A percentile compares a stretch with the other conserved stretches of the same genome.
phyloP scores from a whole-genome alignment of 1,284 basidiomycete genomes.

The Wolfiporia cocos region DNA sequence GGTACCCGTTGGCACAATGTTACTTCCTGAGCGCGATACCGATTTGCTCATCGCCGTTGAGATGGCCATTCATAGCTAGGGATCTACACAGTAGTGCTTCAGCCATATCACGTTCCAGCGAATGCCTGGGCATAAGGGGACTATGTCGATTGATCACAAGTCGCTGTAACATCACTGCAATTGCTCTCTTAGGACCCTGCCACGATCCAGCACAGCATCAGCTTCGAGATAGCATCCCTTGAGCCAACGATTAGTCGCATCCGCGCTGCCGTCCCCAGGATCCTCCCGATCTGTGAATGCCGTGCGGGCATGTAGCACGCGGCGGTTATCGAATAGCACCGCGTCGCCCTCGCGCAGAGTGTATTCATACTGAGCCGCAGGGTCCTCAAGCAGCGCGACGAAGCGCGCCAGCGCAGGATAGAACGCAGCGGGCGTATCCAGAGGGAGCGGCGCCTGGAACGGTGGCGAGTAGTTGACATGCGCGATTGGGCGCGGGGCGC shows the following conservation, averaged over 20 bases:
- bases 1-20: no score
- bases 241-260: conserved; percentile 66
- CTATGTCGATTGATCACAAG: no score
- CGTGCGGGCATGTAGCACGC: conserved; percentile 87
- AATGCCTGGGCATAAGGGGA: no score
- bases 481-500: conserved; percentile 31
- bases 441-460: conserved; percentile 80
- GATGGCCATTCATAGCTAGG: no score
- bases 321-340: conserved; percentile 89
- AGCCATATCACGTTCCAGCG: no score
- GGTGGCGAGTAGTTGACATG: conserved; percentile 93
- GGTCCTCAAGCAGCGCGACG: conserved; percentile 52
- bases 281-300: conserved; percentile 49
- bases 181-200: conserved; percentile 23
- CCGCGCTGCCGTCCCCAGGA: conserved; percentile 10
- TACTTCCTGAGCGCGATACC: no score
- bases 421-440: conserved; percentile 47
- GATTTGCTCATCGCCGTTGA: no score
- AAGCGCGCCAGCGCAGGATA: conserved; percentile 68
- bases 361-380: conserved; percentile 55
- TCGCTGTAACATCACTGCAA: no score
- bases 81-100: no score
- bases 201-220: conserved; percentile 65
- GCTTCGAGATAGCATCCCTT: conserved; percentile 87
- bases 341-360: conserved; percentile 80